These are phyloP conservation scores for Emericellopsis cladophorae DNA, from an alignment of 2,329 filamentous ascomycete species.

Conservation along the genomic window DNA sequence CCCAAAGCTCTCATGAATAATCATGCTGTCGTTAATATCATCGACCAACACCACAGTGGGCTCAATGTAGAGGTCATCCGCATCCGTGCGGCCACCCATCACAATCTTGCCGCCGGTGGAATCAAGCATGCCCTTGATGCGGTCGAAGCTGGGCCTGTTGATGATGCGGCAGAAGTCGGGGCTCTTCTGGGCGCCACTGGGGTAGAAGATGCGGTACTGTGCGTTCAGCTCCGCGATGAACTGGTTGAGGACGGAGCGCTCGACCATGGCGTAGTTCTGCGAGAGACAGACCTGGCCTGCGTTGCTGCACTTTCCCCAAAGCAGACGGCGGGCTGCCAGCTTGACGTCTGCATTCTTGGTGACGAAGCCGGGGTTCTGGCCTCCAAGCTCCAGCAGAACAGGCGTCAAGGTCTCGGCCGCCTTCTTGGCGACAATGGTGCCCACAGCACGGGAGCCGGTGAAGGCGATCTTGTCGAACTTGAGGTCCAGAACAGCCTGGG, in stretches of 20 bases:
- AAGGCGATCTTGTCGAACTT: slow-evolving; percentile 99
- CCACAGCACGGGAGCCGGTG: slow-evolving; percentile 69
- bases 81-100: slow-evolving; percentile 74
- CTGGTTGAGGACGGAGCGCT: slow-evolving; percentile 55
- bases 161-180: slow-evolving; percentile 70
- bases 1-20: slow-evolving; percentile 80
- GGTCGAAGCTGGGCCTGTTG: slow-evolving; percentile 65
- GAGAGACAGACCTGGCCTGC: slow-evolving; percentile 86
- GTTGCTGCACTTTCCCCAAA: slow-evolving; percentile 83
- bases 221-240: slow-evolving; percentile 66
- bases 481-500: slow-evolving; percentile 67
- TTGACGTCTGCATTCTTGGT: slow-evolving; percentile 70
- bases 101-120: slow-evolving; percentile 71
- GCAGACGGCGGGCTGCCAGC: slow-evolving; percentile 68
- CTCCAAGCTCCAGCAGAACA: slow-evolving; percentile 79
- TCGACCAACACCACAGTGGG: slow-evolving; percentile 84
- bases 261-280: slow-evolving; percentile 84
- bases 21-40: slow-evolving; percentile 50
- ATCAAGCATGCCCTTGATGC: slow-evolving; percentile 88
- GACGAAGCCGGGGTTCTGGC: slow-evolving; percentile 82
- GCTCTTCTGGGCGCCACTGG: slow-evolving; percentile 65
- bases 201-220: slow-evolving; percentile 67
- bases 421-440: slow-evolving; percentile 79
- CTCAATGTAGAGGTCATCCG: slow-evolving; percentile 71
- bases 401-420: slow-evolving; percentile 83